phyloP scores from a whole-genome alignment of 2,329 filamentous ascomycete genomes.

The Coniochaeta prunicola region DNA sequence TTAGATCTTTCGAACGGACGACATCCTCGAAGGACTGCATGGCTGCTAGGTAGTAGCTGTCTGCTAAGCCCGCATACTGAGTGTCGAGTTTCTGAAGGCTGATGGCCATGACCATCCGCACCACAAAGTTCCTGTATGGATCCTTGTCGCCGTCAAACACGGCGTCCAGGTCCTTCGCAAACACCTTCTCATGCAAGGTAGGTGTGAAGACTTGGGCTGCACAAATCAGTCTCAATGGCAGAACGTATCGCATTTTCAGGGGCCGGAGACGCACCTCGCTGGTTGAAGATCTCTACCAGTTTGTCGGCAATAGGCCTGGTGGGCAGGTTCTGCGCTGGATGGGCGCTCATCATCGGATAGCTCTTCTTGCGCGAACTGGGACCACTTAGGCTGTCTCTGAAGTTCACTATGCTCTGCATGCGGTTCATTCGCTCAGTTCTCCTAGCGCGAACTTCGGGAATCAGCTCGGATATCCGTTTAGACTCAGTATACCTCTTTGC shows the following conservation, averaged over 20 bases:
- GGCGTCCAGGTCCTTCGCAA: conserved; percentile 68
- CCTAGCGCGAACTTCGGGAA: conserved; percentile 63
- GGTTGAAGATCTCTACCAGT: conserved; percentile 76
- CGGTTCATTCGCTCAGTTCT: conserved; percentile 47
- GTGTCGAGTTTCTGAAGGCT: conserved; percentile 87
- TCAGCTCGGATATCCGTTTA: conserved; percentile 85
- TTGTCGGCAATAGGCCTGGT: conserved; percentile 66
- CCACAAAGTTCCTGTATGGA: conserved; percentile 78
- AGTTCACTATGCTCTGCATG: conserved; percentile 56
- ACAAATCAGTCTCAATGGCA: background rate
- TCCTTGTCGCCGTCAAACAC: conserved; percentile 73
- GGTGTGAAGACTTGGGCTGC: conserved; percentile 84
- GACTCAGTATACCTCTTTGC: conserved; percentile 90
- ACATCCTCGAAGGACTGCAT: conserved; percentile 78
- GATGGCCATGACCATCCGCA: conserved; percentile 89
- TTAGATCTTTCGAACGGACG: conserved; percentile 80
- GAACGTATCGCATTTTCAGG: background rate
- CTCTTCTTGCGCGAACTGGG: conserved; percentile 66
- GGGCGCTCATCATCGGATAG: conserved; percentile 83
- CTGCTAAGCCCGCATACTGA: conserved; percentile 85
- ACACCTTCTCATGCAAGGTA: conserved; percentile 74
- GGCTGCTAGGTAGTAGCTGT: conserved; percentile 90
- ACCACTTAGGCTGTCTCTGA: conserved; percentile 37
- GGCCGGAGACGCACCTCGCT: conserved; percentile 57
- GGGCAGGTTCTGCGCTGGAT: conserved; percentile 70